A percentile compares a stretch with the other conserved stretches of the same genome.
Evolutionary conservation across 2,329 filamentous ascomycete genomes (phyloP).

Genomic region (Fusarium sp.): DNA sequence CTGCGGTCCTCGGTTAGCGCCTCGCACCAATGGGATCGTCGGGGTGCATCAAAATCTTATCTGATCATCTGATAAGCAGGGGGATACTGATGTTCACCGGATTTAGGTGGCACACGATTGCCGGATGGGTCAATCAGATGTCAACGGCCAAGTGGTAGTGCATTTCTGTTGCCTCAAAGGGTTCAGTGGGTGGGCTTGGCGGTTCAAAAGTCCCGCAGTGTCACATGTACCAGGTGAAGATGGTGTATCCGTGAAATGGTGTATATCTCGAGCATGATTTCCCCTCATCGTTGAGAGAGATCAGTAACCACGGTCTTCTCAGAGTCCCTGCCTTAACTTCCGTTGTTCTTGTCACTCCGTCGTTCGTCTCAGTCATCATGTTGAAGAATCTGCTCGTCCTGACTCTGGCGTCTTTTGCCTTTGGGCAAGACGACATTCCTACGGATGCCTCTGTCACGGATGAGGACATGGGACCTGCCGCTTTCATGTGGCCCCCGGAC

Average conservation of each 20-base stretch:
- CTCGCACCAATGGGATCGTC: slow-evolving; percentile 3
- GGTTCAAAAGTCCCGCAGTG: slow-evolving; percentile 10
- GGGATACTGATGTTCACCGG: background rate
- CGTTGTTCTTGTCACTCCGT: too few relatives aligned
- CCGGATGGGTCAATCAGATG: slow-evolving; percentile 1
- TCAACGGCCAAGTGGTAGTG: background rate
- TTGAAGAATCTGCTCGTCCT: slow-evolving; percentile 17
- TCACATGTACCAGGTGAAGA: background rate
- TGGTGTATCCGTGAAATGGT: background rate
- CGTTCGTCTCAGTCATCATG: background rate
- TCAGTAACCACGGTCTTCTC: background rate
- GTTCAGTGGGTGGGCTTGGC: slow-evolving; percentile 6
- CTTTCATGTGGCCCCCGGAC: slow-evolving; percentile 68
- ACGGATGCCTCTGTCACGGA: slow-evolving; percentile 21
- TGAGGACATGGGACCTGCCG: slow-evolving; percentile 60
- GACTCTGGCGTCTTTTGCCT: slow-evolving; percentile 10
- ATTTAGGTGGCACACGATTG: background rate
- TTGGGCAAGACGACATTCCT: slow-evolving; percentile 14
- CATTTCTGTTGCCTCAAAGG: background rate
- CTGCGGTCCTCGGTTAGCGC: background rate
- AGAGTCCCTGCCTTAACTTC: too few relatives aligned
- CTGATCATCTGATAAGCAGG: slow-evolving; percentile 41
- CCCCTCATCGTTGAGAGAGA: background rate
- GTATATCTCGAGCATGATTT: slow-evolving; percentile 23
- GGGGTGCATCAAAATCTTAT: slow-evolving; percentile 36